Conservation (phyloP, 306 rosid species). For the Trichosanthes cucumerina region DNA sequence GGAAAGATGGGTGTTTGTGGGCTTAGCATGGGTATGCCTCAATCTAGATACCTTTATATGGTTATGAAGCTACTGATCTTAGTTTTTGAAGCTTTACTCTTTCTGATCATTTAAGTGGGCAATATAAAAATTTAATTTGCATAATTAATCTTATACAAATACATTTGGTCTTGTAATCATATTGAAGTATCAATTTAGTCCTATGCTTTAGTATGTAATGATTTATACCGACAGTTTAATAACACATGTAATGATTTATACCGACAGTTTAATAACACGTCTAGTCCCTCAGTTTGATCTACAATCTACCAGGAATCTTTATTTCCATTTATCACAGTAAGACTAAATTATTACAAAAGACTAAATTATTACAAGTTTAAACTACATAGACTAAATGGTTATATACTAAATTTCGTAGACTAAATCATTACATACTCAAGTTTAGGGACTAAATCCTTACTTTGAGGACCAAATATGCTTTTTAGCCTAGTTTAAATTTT, state of each 20-base stretch:
- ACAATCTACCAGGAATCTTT: neutral
- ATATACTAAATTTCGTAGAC: neutral
- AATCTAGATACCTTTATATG: conserved; percentile 6
- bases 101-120: neutral
- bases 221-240: neutral
- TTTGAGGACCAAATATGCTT: neutral
- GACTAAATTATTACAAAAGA: neutral
- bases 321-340: neutral
- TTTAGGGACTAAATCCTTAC: neutral
- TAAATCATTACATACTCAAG: neutral
- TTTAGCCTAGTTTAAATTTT: neutral
- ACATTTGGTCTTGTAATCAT: neutral
- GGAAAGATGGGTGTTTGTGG: conserved; percentile 99
- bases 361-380: neutral
- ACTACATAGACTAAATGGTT: neutral
- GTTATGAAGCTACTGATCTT: neutral
- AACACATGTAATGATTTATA: neutral
- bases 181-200: neutral
- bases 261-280: neutral
- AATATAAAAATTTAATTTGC: neutral
- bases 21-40: conserved; percentile 91
- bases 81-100: neutral
- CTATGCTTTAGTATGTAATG: neutral
- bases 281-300: neutral
- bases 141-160: neutral